phyloP scores from a whole-genome alignment of 2,329 filamentous ascomycete species.

The Pestalotiopsis sp. region DNA sequence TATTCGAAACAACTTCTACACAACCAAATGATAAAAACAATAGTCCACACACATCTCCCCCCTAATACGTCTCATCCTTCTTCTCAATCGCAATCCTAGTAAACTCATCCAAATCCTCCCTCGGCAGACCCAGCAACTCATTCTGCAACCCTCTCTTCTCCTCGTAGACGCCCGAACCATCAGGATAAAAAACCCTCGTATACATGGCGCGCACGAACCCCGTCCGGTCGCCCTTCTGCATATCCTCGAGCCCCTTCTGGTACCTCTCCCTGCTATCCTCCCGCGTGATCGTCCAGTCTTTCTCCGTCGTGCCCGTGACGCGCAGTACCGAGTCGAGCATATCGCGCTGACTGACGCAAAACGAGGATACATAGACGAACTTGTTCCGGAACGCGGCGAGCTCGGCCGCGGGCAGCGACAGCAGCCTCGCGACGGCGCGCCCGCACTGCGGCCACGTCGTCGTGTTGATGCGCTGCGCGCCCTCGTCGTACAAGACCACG shows the following conservation, averaged over 20 bases:
- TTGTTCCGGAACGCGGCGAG: conserved; percentile 51
- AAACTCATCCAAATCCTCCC: conserved; percentile 16
- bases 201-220: conserved; percentile 16
- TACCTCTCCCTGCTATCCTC: conserved; percentile 6
- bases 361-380: conserved; percentile 56
- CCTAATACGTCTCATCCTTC: neutral
- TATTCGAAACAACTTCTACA: neutral
- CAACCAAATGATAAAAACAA: neutral
- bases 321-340: conserved; percentile 66
- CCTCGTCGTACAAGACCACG: conserved; percentile 57
- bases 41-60: too few species aligned
- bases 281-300: conserved; percentile 4
- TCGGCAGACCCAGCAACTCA: conserved; percentile 11
- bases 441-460: conserved; percentile 38
- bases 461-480: conserved; percentile 56
- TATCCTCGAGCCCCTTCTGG: neutral
- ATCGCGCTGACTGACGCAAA: conserved; percentile 62
- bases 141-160: conserved; percentile 7
- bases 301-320: conserved; percentile 21
- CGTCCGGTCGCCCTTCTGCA: neutral
- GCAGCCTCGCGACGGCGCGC: conserved; percentile 53
- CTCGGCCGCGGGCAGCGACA: conserved; percentile 42
- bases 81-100: conserved; percentile 9
- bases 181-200: conserved; percentile 13
- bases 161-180: conserved; percentile 11